Base-by-base conservation (phyloP, 2,329 filamentous ascomycete genomes). In the Plectosphaerella plurivora region DNA sequence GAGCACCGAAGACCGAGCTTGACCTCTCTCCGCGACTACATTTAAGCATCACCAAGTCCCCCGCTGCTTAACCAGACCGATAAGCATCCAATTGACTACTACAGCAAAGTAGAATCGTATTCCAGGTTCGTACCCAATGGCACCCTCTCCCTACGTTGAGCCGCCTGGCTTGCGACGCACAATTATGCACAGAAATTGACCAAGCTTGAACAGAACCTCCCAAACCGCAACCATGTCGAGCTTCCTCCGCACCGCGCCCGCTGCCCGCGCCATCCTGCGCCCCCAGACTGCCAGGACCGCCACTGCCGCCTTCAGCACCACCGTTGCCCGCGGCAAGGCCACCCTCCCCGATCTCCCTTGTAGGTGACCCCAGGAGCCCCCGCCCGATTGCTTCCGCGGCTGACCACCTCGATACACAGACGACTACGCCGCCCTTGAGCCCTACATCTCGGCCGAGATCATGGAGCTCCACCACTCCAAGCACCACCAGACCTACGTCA, bases 381-480 rank as follows among this genome's bases (percentile, higher is more conserved):
- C 12, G 14, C 4, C 11, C 6, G 12, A 10, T n/a, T 33, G 6
- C 5, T 8, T 33, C 28, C 28, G 28, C 28, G 8, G 28, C 28
- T 33, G 28, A 33, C 28, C 8, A 33, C 8, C 28, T 12, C 28
- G 15, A 41, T 14, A 20, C 20, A 3, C 60, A 96, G 93, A 97
- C 70, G 94, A 97, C 80, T 99, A 97, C 73, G 90, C 88, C 68
- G 94, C 92, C 50, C 91, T 99, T 64, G 94, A 99, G 77, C 83
- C 83, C 49, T 67, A 78, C 65, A 84, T 96, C 76, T 92, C 88
- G 47, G 88, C 88, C 70, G 84, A 94, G 75, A 96, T 96, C 77
- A 96, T 96, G 92, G 89, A 96, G 77, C 83, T 96, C 45, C 92
- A 96, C 80, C 89, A 96, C 83, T 86, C 83, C 75, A 93, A 91